Conservation (phyloP, 1,139 yeast species). For the Geotrichum cucujoidarum region DNA sequence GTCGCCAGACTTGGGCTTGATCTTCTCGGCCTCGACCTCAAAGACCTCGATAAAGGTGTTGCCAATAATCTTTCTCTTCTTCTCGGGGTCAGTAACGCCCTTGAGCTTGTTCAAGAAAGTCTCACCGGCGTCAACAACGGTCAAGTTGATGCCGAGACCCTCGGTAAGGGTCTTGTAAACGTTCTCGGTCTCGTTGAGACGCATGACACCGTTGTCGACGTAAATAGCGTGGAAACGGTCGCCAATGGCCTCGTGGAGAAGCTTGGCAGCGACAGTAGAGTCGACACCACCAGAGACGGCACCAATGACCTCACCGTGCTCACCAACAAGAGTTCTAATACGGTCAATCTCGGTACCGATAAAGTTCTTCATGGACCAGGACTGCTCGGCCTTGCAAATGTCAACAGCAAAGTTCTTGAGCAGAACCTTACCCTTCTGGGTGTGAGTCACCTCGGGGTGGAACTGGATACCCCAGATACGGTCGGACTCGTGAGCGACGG, state of each 20-base stretch:
- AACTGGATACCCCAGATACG: conserved; percentile 91
- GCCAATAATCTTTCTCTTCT: conserved; percentile 98
- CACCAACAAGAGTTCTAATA: conserved; percentile 87
- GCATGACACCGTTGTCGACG: conserved; percentile 97
- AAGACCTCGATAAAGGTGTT: conserved; percentile 95
- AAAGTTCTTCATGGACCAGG: conserved; percentile 98
- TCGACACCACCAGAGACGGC: conserved; percentile 99
- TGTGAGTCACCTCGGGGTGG: conserved; percentile 99
- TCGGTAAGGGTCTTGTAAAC: conserved; percentile 86
- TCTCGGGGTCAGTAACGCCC: conserved; percentile 97
- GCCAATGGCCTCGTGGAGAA: conserved; percentile 97
- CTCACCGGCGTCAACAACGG: conserved; percentile 91
- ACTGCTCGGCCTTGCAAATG: conserved; percentile 79
- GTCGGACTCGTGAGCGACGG: conserved; percentile 71
- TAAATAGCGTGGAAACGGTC: conserved; percentile 97
- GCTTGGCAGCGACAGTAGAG: conserved; percentile 97
- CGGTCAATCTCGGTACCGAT: conserved; percentile 93
- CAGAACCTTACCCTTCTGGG: conserved; percentile 80
- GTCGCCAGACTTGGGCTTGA: conserved; percentile 71
- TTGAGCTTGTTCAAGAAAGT: conserved; percentile 78
- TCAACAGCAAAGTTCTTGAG: conserved; percentile 88
- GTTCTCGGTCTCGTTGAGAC: conserved; percentile 83
- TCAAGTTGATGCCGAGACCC: conserved; percentile 90
- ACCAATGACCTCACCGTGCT: conserved; percentile 97
- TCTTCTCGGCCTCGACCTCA: conserved; percentile 91